Conservation (phyloP, 305 asterid genomes). For the Fraxinus platypoda region DNA sequence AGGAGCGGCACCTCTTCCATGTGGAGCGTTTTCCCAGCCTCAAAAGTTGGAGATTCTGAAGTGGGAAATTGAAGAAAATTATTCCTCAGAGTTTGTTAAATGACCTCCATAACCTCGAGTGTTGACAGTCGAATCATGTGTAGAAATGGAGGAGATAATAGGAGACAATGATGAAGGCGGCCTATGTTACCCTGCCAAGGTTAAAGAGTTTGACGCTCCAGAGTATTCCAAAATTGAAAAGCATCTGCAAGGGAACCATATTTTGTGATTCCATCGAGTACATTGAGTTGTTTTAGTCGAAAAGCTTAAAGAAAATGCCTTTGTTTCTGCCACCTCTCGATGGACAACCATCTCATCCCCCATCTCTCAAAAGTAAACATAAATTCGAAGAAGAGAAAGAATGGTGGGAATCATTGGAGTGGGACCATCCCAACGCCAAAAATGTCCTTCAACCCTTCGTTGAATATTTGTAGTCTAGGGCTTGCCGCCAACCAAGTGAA, state of each 20-base stretch:
- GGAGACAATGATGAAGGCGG: not conserved
- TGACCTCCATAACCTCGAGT: not conserved
- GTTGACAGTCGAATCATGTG: not conserved
- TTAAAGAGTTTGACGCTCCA: not conserved
- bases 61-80: not conserved
- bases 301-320: conserved; percentile 1
- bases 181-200: not conserved
- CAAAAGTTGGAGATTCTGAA: not conserved
- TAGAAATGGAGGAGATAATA: conserved; percentile 14
- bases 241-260: not conserved
- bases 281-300: not conserved
- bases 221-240: not conserved
- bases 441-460: conserved; percentile 11
- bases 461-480: not conserved
- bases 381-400: not conserved
- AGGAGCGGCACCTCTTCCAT: not conserved
- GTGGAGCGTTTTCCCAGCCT: not conserved
- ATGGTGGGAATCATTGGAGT: conserved; percentile 15
- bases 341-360: not conserved
- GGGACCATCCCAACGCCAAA: conserved; percentile 9
- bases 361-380: not conserved
- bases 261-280: conserved; percentile 17
- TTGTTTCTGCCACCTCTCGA: not conserved
- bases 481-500: not conserved
- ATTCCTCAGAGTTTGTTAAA: not conserved